Evolutionary conservation across 305 asterid genomes (phyloP).

Genomic region (Fraxinus ornus): DNA sequence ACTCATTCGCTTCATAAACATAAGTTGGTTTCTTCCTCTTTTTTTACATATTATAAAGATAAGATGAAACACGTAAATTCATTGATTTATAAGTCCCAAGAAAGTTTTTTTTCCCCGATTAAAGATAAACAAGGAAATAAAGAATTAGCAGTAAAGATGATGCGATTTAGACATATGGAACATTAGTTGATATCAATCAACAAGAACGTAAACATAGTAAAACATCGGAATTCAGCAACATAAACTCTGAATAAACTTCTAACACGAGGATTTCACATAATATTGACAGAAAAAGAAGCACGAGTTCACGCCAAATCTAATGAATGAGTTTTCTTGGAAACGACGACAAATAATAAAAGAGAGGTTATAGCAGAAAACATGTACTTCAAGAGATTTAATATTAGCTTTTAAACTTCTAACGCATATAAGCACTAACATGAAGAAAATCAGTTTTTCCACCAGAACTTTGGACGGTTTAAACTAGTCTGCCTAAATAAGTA

Average conservation of each 20-base stretch:
- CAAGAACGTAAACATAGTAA: not conserved
- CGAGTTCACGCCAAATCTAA: conserved; percentile 7
- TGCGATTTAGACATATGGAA: conserved; percentile 2
- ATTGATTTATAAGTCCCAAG: conserved; percentile 10
- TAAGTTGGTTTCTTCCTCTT: not conserved
- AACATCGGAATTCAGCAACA: not conserved
- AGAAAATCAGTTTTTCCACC: not conserved
- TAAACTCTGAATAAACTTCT: not conserved
- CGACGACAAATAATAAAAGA: not conserved
- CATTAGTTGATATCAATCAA: conserved; percentile 8
- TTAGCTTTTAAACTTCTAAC: not conserved
- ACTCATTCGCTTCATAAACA: conserved; percentile 7
- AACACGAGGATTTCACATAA: not conserved
- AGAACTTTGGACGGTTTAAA: not conserved
- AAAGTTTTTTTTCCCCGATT: not conserved
- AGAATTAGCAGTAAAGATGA: not conserved
- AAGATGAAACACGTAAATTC: conserved; percentile 7
- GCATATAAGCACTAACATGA: not conserved
- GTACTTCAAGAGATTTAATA: not conserved
- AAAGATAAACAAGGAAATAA: not conserved
- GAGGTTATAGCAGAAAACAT: not conserved
- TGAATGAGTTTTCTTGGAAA: conserved; percentile 2
- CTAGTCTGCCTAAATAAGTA: not conserved
- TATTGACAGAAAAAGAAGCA: not conserved
- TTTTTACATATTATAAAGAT: not conserved